These are phyloP conservation scores for Marchantia polymorpha DNA, from an alignment of 225 moss, liverwort and hornwort genomes.

Conservation along the genomic window DNA sequence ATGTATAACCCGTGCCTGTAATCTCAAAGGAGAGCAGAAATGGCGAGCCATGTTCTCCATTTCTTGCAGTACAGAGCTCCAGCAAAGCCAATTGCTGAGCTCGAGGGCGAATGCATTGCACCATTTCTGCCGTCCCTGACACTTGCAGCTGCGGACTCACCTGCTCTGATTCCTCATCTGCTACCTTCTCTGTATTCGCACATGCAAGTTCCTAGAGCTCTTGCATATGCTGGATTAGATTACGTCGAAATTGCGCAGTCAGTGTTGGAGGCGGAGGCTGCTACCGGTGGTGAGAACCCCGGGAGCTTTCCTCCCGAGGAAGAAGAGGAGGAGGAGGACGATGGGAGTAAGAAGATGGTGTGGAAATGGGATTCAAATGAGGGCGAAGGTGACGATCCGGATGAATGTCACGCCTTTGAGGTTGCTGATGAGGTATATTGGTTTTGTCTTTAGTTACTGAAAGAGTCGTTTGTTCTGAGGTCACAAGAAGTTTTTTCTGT, in stretches of 20 bases:
- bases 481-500: background rate
- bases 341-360: background rate
- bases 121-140: conserved; percentile 67
- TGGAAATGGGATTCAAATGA: conserved; percentile 46
- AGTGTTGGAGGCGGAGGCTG: conserved; percentile 32
- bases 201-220: conserved; percentile 53
- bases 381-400: conserved; percentile 48
- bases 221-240: conserved; percentile 69
- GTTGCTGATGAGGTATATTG: conserved; percentile 64
- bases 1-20: no score
- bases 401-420: conserved; percentile 75
- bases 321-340: conserved; percentile 39
- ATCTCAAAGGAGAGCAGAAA: conserved; percentile 6
- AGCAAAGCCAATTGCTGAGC: conserved; percentile 28
- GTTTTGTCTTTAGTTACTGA: background rate
- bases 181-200: conserved; percentile 54
- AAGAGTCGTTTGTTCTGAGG: background rate
- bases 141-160: conserved; percentile 56
- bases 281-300: background rate
- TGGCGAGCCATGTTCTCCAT: conserved; percentile 35
- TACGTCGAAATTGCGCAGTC: conserved; percentile 42
- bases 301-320: conserved; percentile 14
- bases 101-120: conserved; percentile 33
- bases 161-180: conserved; percentile 49
- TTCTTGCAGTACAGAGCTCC: conserved; percentile 48